A percentile compares a stretch with the other conserved stretches of the same genome.
These are phyloP conservation scores for Plasmodium gallinaceum DNA, from an alignment of 169 alveolate species.

Conservation along the genomic window DNA sequence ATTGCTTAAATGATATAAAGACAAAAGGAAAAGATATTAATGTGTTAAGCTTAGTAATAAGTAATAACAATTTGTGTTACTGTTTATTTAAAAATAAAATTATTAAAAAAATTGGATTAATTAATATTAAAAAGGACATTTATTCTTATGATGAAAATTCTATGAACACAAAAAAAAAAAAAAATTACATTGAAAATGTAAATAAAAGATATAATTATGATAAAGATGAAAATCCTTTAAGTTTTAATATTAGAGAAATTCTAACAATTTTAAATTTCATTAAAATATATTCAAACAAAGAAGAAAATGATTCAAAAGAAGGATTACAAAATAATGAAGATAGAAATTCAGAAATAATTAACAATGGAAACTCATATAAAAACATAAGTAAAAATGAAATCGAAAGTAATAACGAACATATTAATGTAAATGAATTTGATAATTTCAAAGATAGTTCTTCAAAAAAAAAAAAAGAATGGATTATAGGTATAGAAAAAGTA, in stretches of 20 bases:
- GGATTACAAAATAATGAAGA: background rate
- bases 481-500: conserved; percentile 73
- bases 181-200: background rate
- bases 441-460: background rate
- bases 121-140: conserved; percentile 63
- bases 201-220: conserved; percentile 43
- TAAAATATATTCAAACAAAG: conserved; percentile 29
- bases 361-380: background rate
- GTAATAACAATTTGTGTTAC: conserved; percentile 70
- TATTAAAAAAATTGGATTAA: conserved; percentile 72
- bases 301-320: background rate
- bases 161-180: conserved; percentile 5
- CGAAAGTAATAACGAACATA: no score
- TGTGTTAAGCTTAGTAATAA: conserved; percentile 55
- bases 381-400: background rate
- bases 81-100: conserved; percentile 61
- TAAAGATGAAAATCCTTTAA: conserved; percentile 51
- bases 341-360: background rate
- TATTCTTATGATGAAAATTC: conserved; percentile 35
- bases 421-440: background rate
- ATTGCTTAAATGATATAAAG: conserved; percentile 29
- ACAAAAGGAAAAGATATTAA: conserved; percentile 35
- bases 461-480: conserved; percentile 32
- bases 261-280: conserved; percentile 54
- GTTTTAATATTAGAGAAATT: conserved; percentile 61